phyloP scores from a whole-genome alignment of 345 rosid genomes.

The Moricandia arvensis region DNA sequence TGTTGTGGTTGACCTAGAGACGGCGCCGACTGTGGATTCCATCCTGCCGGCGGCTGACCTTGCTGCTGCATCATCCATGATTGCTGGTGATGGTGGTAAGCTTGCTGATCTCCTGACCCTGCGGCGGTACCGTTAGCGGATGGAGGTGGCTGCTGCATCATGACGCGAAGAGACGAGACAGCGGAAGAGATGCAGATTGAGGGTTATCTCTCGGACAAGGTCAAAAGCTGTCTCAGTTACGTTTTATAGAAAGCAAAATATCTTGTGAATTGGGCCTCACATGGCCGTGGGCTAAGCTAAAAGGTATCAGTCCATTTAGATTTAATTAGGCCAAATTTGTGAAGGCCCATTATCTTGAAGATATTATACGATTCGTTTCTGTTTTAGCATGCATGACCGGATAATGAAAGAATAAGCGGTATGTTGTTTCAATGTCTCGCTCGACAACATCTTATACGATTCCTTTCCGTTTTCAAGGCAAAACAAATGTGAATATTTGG shows the following conservation, averaged over 20 bases:
- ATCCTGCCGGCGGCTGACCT: slow-evolving; percentile 66
- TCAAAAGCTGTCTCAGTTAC: slow-evolving; percentile 1
- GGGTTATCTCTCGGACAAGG: background rate
- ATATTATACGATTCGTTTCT: no score
- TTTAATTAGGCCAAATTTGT: background rate
- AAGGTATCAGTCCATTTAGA: background rate
- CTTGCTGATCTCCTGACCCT: slow-evolving; percentile 44
- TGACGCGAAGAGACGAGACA: slow-evolving; percentile 28
- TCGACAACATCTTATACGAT: no score
- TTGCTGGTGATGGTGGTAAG: slow-evolving; percentile 36
- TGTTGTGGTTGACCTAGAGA: slow-evolving; percentile 44
- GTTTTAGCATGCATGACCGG: no score
- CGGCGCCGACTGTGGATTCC: slow-evolving; percentile 76
- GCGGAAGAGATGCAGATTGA: background rate
- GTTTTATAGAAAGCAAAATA: background rate
- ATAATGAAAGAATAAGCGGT: no score
- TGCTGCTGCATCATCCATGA: slow-evolving; percentile 62
- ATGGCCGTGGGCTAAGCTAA: background rate
- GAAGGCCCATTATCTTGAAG: no score
- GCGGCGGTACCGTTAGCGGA: slow-evolving; percentile 44
- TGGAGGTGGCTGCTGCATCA: slow-evolving; percentile 83
- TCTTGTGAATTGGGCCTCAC: background rate
- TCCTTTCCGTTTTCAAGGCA: no score
- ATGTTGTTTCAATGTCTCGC: no score
- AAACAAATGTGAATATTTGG: no score